Percentiles rank a stretch among this genome's conserved stretches.
Evolutionary conservation across 2,329 filamentous ascomycete genomes (phyloP).

Genomic region (Aspergillus tanneri): DNA sequence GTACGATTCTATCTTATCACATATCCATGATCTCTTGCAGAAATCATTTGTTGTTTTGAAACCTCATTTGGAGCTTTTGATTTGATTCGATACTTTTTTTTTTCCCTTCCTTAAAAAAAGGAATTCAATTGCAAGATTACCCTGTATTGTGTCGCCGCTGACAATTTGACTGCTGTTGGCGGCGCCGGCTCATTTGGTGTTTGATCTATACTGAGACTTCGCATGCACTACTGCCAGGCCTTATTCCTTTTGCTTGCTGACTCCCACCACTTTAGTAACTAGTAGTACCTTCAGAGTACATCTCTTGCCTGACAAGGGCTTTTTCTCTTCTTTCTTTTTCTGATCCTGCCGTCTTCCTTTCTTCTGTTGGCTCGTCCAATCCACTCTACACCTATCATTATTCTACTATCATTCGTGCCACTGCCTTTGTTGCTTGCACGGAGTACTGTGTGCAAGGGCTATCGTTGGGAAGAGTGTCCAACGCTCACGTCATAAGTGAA

Average conservation of each 20-base stretch:
- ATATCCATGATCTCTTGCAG: conserved; percentile 8
- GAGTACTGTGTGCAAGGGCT: background rate
- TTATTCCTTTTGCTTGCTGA: conserved; percentile 16
- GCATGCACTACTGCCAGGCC: conserved; percentile 24
- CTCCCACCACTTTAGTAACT: conserved; percentile 10
- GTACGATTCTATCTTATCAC: conserved; percentile 5
- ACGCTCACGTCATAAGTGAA: conserved; percentile 31
- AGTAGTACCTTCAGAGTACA: conserved; percentile 2
- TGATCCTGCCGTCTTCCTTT: conserved; percentile 9
- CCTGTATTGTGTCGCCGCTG: conserved; percentile 8
- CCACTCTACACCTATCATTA: background rate
- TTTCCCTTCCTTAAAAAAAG: background rate
- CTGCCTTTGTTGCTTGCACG: background rate
- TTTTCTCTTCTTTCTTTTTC: conserved; percentile 15
- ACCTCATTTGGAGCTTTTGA: background rate
- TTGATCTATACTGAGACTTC: conserved; percentile 23
- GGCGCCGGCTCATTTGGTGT: conserved; percentile 10
- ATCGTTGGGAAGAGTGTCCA: conserved; percentile 2
- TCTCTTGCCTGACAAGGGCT: conserved; percentile 1
- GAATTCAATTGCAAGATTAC: conserved; percentile 1
- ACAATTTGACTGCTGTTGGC: conserved; percentile 12
- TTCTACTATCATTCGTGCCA: background rate
- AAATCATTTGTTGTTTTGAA: conserved; percentile 7
- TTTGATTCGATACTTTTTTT: background rate
- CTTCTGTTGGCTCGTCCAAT: conserved; percentile 2